A percentile compares a stretch with the other conserved stretches of the same genome.
Conservation (phyloP, 2,329 filamentous ascomycete species). For the Allantophomopsis lycopodina region DNA sequence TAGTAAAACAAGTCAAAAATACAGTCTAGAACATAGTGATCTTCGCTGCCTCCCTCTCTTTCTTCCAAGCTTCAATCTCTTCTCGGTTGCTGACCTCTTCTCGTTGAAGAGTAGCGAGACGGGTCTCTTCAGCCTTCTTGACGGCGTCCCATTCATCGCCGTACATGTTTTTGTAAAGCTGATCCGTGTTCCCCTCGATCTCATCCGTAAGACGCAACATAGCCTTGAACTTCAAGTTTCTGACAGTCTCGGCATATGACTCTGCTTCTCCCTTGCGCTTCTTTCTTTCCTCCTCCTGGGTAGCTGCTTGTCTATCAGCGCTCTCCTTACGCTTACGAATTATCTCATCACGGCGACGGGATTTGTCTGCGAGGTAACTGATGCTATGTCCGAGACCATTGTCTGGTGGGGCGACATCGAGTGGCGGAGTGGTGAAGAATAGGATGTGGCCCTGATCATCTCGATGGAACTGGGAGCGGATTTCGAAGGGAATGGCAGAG, state of each 20-base stretch:
- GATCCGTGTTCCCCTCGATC: conserved; percentile 13
- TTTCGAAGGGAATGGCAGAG: conserved; percentile 45
- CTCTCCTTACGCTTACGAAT: conserved; percentile 16
- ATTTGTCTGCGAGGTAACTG: conserved; percentile 32
- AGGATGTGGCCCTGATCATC: conserved; percentile 51
- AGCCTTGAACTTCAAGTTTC: conserved; percentile 16
- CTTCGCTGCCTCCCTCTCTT: not conserved
- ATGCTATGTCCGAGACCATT: conserved; percentile 30
- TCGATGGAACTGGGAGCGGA: conserved; percentile 51
- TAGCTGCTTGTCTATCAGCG: conserved; percentile 11
- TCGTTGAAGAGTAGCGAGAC: not conserved
- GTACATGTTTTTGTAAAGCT: conserved; percentile 14
- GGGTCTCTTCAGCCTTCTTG: not conserved
- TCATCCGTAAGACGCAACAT: conserved; percentile 2
- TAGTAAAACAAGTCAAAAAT: too few relatives aligned
- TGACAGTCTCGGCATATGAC: conserved; percentile 2
- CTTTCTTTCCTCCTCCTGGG: conserved; percentile 19
- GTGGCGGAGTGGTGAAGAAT: conserved; percentile 54
- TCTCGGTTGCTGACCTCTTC: not conserved
- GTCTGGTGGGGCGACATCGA: conserved; percentile 25
- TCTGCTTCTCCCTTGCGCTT: conserved; percentile 15
- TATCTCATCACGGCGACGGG: conserved; percentile 5
- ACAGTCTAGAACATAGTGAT: not conserved
- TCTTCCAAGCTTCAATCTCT: not conserved
- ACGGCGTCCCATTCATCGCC: conserved; percentile 12